Conservation (phyloP, 257 asterid genomes). For the Prunella vulgaris region DNA sequence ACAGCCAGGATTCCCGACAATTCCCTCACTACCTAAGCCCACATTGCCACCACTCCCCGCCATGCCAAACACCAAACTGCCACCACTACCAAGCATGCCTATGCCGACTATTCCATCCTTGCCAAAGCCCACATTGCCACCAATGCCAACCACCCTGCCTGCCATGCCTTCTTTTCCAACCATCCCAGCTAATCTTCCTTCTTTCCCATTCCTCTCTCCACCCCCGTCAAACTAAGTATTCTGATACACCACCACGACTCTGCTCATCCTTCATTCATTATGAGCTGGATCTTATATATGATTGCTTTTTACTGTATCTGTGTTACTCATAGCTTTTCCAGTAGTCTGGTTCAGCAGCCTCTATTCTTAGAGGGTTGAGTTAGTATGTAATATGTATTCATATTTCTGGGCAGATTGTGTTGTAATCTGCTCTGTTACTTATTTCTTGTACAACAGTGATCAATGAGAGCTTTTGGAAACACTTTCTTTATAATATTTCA, state of each 20-base stretch:
- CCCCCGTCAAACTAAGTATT: constrained; percentile 30
- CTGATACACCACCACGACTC: not conserved
- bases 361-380: constrained; percentile 7
- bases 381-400: not conserved
- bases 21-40: constrained; percentile 25
- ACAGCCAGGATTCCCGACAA: constrained; percentile 8
- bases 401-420: constrained; percentile 5
- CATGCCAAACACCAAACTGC: constrained; percentile 5
- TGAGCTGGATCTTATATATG: not conserved
- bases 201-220: constrained; percentile 33
- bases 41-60: constrained; percentile 24
- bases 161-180: constrained; percentile 23
- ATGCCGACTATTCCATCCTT: constrained; percentile 12
- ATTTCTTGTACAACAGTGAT: not conserved
- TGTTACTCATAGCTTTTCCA: not conserved
- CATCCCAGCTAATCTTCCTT: constrained; percentile 25
- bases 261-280: not conserved
- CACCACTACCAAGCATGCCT: constrained; percentile 2
- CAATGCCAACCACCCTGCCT: constrained; percentile 25
- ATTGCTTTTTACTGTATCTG: not conserved
- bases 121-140: constrained; percentile 23
- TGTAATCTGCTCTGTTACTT: not conserved
- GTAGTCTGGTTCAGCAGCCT: not conserved
- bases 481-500: not conserved
- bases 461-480: not conserved